phyloP scores from a whole-genome alignment of 768 basidiomycete genomes.

The Termitomyces sp. region DNA sequence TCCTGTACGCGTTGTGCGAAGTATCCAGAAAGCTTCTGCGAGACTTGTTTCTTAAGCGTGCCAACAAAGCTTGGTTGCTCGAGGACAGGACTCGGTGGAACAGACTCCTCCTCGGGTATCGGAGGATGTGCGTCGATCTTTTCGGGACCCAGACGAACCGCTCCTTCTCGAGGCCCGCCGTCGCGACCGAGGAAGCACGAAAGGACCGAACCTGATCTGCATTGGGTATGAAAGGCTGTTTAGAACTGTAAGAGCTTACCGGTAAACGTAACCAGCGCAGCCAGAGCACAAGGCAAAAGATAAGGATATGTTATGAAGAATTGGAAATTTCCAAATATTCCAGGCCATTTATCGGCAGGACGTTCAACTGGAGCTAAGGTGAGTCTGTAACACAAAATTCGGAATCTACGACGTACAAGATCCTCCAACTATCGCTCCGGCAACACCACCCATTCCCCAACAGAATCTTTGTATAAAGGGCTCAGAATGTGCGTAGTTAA shows the following conservation, averaged over 20 bases:
- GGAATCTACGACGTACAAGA: constrained; percentile 51
- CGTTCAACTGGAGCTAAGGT: constrained; percentile 58
- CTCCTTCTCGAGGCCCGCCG: constrained; percentile 84
- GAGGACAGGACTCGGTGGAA: constrained; percentile 39
- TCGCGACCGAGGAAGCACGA: constrained; percentile 88
- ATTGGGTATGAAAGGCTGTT: constrained; percentile 3
- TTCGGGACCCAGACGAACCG: constrained; percentile 79
- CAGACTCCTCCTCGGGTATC: constrained; percentile 67
- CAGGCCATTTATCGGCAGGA: constrained; percentile 85
- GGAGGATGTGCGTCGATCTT: constrained; percentile 51
- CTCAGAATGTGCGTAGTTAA: constrained; percentile 3
- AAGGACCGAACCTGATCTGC: constrained; percentile 68
- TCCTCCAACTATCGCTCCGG: constrained; percentile 84
- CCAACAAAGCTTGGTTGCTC: constrained; percentile 36
- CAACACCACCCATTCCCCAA: constrained; percentile 96
- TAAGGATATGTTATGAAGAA: constrained; percentile 86
- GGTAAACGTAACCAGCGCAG: constrained; percentile 68
- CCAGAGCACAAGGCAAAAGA: constrained; percentile 80
- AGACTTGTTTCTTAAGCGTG: constrained; percentile 45
- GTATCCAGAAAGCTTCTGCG: constrained; percentile 55
- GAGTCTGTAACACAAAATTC: background rate
- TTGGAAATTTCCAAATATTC: constrained; percentile 57
- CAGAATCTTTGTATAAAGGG: constrained; percentile 56
- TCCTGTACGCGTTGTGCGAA: constrained; percentile 52
- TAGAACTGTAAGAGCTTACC: constrained; percentile 38